phyloP scores from a whole-genome alignment of 192 early-diverging fungal genomes.

The Lunasporangiospora selenospora region DNA sequence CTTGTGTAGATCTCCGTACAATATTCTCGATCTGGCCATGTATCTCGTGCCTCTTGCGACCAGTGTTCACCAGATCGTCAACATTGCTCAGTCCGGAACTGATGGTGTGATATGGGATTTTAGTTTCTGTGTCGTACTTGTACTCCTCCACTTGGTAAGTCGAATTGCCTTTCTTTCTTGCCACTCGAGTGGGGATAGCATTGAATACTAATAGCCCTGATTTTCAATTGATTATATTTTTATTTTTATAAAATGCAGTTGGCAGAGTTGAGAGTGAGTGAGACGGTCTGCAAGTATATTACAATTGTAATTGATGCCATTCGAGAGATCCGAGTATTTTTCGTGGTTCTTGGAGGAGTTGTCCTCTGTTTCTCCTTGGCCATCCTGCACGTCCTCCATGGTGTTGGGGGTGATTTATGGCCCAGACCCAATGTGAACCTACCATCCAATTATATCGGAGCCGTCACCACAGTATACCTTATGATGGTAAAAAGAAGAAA shows the following conservation, averaged over 20 bases:
- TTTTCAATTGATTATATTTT: no score
- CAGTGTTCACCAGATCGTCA: neutral
- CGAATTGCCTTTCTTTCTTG: no score
- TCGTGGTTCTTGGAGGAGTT: slow-evolving; percentile 9
- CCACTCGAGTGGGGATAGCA: no score
- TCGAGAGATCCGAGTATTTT: slow-evolving; percentile 3
- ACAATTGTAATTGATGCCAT: slow-evolving; percentile 2
- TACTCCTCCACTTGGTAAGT: slow-evolving; percentile 2
- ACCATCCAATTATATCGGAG: neutral
- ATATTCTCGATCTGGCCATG: neutral
- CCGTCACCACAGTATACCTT: slow-evolving; percentile 5
- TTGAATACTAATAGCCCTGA: neutral
- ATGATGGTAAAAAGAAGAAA: slow-evolving; percentile 8
- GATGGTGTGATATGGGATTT: neutral
- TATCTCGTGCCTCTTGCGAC: neutral
- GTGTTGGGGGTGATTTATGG: neutral
- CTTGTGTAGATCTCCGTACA: neutral
- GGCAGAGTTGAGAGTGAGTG: neutral
- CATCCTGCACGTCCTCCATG: slow-evolving; percentile 3
- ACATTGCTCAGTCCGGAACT: neutral
- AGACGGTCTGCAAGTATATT: neutral
- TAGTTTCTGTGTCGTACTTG: neutral
- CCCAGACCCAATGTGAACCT: neutral
- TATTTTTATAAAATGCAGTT: neutral
- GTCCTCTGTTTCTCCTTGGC: slow-evolving; percentile 15